Base-by-base conservation (phyloP, 805 yeast genomes). In the Ogataea wickerhamii region DNA sequence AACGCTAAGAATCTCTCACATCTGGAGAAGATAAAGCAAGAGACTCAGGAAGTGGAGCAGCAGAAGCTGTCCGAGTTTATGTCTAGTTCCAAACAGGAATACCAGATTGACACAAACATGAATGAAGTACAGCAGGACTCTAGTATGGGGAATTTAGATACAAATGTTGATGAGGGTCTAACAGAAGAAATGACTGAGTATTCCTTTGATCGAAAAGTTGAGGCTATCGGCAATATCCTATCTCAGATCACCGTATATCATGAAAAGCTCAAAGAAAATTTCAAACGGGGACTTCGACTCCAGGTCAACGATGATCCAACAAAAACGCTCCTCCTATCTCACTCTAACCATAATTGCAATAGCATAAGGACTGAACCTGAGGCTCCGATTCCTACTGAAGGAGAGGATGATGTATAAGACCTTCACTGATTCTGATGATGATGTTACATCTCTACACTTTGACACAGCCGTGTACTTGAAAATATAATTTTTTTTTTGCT, bases 71-170 rank as follows among this genome's bases (percentile, higher is more conserved):
- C 35, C 6, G 28, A 34, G 28, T 13, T 36, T 10, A 23, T 31
- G 31, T 20, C 25, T 11, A 18, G 13, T 5, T 10, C 23, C 10
- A 17, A 24, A 3, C 20, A 5, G 2, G 18, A 19, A 4, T 32
- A 29, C 6, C 44, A 42, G 14, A 38, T 38, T 10, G 56, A 57
- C 41, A 1, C 34, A 14, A 43, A 39, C 27, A 38, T 56, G 14
- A 55, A 54, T 0, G 61, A 60, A 35, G 50, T 58, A 4, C 32
- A 55, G 8, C 59, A 56, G 25, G 32, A 37, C 6, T 52, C 61
- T 4, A 30, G 34, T n/a, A 52, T 60, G 63, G 52, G 47, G 16
- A 44, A 34, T 17, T 33, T 59, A 7, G 61, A 58, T 11, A 26
- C 44, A 11, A 45, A 47, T 13, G 48, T 48, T 18, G 48, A 44